These are phyloP conservation scores for Pisolithus thermaeus DNA, from an alignment of 1,284 basidiomycete species.

Conservation along the genomic window DNA sequence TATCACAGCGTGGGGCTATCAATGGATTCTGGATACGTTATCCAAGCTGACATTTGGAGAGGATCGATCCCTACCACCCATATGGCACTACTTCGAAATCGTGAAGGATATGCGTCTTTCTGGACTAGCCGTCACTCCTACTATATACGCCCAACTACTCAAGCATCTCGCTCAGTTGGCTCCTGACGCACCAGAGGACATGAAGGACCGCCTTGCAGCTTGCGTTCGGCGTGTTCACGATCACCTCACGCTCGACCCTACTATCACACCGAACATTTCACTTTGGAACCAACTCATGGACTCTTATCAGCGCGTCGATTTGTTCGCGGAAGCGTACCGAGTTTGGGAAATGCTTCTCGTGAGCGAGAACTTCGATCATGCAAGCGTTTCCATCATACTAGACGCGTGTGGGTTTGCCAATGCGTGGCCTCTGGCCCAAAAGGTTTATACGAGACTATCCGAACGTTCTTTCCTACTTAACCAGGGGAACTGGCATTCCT, in stretches of 20 bases:
- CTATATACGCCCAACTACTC: constrained; percentile 73
- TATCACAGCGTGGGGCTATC: constrained; percentile 54
- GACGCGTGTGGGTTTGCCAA: constrained; percentile 74
- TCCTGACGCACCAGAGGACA: constrained; percentile 22
- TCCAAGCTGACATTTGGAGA: constrained; percentile 47
- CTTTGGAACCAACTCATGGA: constrained; percentile 91
- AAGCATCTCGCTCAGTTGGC: constrained; percentile 46
- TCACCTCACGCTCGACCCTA: constrained; percentile 71
- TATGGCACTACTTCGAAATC: constrained; percentile 70
- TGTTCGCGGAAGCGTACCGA: constrained; percentile 63
- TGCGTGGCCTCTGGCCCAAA: constrained; percentile 43
- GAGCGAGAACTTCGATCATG: constrained; percentile 51
- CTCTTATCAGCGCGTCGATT: constrained; percentile 76
- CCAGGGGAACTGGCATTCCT: constrained; percentile 69
- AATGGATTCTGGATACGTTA: constrained; percentile 58
- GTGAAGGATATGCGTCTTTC: constrained; percentile 77
- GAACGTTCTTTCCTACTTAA: constrained; percentile 50
- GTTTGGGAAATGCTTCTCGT: constrained; percentile 80
- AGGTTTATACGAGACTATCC: constrained; percentile 49
- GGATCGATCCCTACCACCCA: constrained; percentile 41
- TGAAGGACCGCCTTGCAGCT: constrained; percentile 34
- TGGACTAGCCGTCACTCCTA: constrained; percentile 50
- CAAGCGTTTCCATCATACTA: constrained; percentile 76
- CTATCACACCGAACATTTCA: constrained; percentile 65
- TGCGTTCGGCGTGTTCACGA: constrained; percentile 71